phyloP scores from a whole-genome alignment of 176 grass and related monocot species.

The Alloteropsis semialata region DNA sequence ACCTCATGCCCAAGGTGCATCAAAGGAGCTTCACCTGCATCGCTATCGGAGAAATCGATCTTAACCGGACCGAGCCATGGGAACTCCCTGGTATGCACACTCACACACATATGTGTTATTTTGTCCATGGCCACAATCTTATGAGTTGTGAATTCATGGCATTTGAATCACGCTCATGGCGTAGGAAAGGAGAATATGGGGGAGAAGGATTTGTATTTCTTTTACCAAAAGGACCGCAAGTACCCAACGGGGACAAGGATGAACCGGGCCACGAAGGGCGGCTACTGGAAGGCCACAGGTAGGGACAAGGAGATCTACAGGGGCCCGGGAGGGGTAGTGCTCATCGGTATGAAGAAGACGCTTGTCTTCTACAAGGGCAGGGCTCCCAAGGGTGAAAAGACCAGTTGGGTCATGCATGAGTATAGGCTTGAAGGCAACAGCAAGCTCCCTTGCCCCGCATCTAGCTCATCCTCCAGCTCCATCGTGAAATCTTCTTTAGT shows the following conservation, averaged over 20 bases:
- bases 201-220: slow-evolving; percentile 58
- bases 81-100: slow-evolving; percentile 47
- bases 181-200: slow-evolving; percentile 51
- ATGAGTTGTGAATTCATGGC: not conserved
- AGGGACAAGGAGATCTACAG: slow-evolving; percentile 56
- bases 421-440: slow-evolving; percentile 31
- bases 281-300: slow-evolving; percentile 61
- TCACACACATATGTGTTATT: not conserved
- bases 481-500: not conserved
- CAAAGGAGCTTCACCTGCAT: slow-evolving; percentile 21
- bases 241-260: slow-evolving; percentile 45
- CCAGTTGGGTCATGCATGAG: slow-evolving; percentile 63
- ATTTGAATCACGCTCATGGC: not conserved
- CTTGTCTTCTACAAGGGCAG: slow-evolving; percentile 57
- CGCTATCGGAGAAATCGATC: slow-evolving; percentile 50
- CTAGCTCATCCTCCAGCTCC: not conserved
- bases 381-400: slow-evolving; percentile 47
- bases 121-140: not conserved
- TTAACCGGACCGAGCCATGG: slow-evolving; percentile 71
- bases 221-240: slow-evolving; percentile 43
- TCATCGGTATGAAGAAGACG: slow-evolving; percentile 59
- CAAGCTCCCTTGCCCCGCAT: no score
- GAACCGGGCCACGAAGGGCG: slow-evolving; percentile 46
- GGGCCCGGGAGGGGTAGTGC: not conserved
- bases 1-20: slow-evolving; percentile 49